phyloP scores from a whole-genome alignment of 495 filamentous ascomycete genomes.

The Penicillium odoratum region DNA sequence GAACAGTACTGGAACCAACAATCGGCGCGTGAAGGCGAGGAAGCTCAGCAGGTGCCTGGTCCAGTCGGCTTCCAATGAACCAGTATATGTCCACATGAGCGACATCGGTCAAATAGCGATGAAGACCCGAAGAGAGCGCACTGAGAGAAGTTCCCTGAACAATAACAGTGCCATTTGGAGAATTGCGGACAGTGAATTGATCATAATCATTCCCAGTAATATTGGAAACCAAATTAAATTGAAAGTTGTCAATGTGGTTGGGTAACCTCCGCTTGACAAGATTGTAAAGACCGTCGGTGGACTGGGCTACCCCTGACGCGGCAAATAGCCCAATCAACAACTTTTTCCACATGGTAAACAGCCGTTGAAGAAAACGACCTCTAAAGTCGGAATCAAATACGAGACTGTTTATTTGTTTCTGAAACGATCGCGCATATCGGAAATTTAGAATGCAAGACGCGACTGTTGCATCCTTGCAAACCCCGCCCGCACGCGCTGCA shows the following conservation, averaged over 20 bases:
- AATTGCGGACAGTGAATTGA: constrained; percentile 40
- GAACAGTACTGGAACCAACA: constrained; percentile 39
- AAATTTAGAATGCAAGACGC: background rate
- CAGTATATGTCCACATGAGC: constrained; percentile 55
- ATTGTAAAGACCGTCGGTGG: constrained; percentile 44
- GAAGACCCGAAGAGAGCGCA: constrained; percentile 49
- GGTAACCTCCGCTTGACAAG: constrained; percentile 50
- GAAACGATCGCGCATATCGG: background rate
- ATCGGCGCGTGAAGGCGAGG: constrained; percentile 19
- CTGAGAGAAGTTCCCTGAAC: constrained; percentile 48
- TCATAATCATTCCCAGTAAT: constrained; percentile 32
- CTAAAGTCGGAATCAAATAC: too few relatives aligned
- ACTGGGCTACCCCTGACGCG: constrained; percentile 19
- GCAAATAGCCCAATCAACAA: constrained; percentile 13
- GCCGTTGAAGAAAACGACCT: too few relatives aligned
- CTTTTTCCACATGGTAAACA: constrained; percentile 13
- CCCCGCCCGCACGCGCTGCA: constrained; percentile 17
- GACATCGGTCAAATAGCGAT: constrained; percentile 48
- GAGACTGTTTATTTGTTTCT: background rate
- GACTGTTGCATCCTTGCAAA: constrained; percentile 12
- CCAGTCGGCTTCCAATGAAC: constrained; percentile 38
- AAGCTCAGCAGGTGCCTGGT: constrained; percentile 18
- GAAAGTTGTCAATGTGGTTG: constrained; percentile 40
- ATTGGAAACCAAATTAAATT: constrained; percentile 35
- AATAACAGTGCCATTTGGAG: constrained; percentile 38